These are phyloP conservation scores for Astrothelium subdiscretum DNA, from an alignment of 495 filamentous ascomycete species.

Conservation along the genomic window DNA sequence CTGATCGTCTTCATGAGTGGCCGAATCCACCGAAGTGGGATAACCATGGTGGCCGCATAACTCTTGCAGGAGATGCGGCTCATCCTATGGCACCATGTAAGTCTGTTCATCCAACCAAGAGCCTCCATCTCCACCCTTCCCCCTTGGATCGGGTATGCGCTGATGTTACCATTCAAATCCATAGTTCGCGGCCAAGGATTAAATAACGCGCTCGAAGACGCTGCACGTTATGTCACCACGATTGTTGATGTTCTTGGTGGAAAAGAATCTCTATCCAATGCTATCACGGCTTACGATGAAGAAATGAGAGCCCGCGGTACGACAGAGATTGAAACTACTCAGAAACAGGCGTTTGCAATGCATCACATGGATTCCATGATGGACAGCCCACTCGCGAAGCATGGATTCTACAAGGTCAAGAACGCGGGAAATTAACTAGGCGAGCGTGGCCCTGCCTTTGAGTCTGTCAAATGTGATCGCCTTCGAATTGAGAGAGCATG, in stretches of 20 bases:
- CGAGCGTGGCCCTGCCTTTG: not conserved
- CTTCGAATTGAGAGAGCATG: too few species aligned
- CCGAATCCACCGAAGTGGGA: constrained; percentile 2
- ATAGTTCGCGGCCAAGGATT: constrained; percentile 3
- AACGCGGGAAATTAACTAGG: not conserved
- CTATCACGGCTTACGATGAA: constrained; percentile 2
- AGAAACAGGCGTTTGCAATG: not conserved
- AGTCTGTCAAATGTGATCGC: not conserved
- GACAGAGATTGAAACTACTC: not conserved
- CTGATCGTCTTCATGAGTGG: not conserved
- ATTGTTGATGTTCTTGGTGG: not conserved
- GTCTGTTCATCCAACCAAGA: not conserved
- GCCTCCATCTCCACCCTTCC: not conserved
- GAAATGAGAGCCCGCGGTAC: constrained; percentile 5
- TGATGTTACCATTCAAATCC: not conserved
- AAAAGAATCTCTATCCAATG: not conserved
- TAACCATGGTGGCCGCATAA: constrained; percentile 1
- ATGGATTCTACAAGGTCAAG: not conserved
- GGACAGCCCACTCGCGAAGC: not conserved
- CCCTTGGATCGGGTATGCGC: not conserved
- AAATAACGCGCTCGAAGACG: constrained; percentile 4
- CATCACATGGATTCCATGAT: not conserved
- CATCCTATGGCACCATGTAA: constrained; percentile 6
- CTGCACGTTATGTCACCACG: not conserved
- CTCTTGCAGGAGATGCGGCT: constrained; percentile 5